phyloP scores from a whole-genome alignment of 768 basidiomycete species.

The Ramaria sp. region DNA sequence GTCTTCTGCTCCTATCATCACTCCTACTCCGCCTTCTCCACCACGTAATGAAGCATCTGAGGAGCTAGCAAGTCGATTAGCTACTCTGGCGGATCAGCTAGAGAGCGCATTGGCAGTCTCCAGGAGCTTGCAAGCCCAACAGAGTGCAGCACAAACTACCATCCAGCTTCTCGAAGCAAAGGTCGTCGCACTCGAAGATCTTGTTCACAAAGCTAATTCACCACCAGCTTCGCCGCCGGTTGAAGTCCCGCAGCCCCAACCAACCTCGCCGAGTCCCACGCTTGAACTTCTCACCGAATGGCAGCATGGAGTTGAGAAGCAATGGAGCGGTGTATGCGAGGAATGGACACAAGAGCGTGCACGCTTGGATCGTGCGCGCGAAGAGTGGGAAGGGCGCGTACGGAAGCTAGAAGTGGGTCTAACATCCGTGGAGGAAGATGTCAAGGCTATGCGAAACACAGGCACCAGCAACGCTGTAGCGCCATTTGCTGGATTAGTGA shows the following conservation, averaged over 20 bases:
- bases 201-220: constrained; percentile 6
- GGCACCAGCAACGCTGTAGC: too few species aligned
- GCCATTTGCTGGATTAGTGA: constrained; percentile 39
- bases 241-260: neutral
- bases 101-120: constrained; percentile 67
- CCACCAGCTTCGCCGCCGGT: neutral
- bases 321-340: constrained; percentile 67
- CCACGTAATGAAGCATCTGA: constrained; percentile 1
- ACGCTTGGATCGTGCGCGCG: constrained; percentile 56
- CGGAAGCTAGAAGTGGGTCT: constrained; percentile 42
- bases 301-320: constrained; percentile 45
- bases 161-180: constrained; percentile 61
- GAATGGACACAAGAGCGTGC: constrained; percentile 79
- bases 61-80: constrained; percentile 45
- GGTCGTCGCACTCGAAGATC: constrained; percentile 41
- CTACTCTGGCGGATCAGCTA: constrained; percentile 56
- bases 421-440: constrained; percentile 24
- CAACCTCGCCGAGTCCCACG: neutral
- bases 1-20: constrained; percentile 25
- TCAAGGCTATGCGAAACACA: neutral
- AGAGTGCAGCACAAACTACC: constrained; percentile 63
- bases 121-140: constrained; percentile 63
- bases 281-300: neutral
- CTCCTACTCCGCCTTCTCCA: neutral
- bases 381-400: constrained; percentile 69